phyloP scores from a whole-genome alignment of 106 monocot species.

The Gastrodia elata region DNA sequence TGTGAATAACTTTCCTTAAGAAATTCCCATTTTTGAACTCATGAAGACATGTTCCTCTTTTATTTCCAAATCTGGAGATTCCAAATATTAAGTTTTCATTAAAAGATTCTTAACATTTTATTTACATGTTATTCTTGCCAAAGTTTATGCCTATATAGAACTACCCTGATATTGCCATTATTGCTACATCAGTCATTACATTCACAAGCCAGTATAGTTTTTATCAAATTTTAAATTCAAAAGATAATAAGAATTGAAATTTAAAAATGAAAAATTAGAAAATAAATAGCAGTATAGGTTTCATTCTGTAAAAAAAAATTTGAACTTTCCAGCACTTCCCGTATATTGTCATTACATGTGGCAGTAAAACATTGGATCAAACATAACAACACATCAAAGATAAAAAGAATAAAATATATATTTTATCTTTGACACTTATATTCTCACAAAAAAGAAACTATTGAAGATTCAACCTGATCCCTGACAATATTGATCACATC shows the following conservation, averaged over 20 bases:
- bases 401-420: not conserved
- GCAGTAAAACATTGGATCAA: not conserved
- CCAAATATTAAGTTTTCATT: too few species aligned
- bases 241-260: not conserved
- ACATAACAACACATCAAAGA: not conserved
- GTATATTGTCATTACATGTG: not conserved
- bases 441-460: not conserved
- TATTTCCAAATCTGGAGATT: too few species aligned
- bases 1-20: too few species aligned
- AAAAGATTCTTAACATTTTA: too few species aligned
- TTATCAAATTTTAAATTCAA: not conserved
- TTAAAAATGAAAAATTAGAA: not conserved
- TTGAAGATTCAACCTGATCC: conserved; percentile 46
- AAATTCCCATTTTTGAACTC: too few species aligned
- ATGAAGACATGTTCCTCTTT: too few species aligned
- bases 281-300: not conserved
- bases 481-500: conserved; percentile 51
- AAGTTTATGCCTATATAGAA: too few species aligned
- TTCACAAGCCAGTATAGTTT: not conserved
- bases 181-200: not conserved
- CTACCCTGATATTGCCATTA: not conserved
- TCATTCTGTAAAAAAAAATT: not conserved
- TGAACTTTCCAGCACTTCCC: not conserved
- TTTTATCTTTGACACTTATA: not conserved
- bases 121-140: too few species aligned